phyloP scores from a whole-genome alignment of 179 eudicot genomes.

The Beta corolliflora region DNA sequence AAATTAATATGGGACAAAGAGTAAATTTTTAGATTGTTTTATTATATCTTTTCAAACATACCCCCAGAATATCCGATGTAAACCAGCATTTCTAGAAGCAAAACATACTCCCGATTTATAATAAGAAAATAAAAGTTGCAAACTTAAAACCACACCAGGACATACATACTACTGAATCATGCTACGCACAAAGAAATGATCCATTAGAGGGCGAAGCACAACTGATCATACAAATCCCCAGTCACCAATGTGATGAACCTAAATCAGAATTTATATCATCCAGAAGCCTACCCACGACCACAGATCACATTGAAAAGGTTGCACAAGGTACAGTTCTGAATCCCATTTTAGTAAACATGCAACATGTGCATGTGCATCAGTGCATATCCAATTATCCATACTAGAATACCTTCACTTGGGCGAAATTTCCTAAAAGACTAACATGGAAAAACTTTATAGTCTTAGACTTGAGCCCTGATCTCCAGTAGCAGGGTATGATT shows the following conservation, averaged over 20 bases:
- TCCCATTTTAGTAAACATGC: background rate
- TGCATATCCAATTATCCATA: background rate
- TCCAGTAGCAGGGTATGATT: constrained; percentile 83
- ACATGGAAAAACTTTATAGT: background rate
- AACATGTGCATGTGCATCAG: background rate
- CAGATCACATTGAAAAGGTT: constrained; percentile 4
- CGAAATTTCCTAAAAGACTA: constrained; percentile 20
- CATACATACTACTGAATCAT: too few species aligned
- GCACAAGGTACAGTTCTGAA: background rate
- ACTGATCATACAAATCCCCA: background rate
- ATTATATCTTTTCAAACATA: too few species aligned
- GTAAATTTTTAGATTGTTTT: too few species aligned
- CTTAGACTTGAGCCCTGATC: constrained; percentile 54
- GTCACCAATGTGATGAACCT: background rate
- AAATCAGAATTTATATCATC: background rate
- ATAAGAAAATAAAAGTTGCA: too few species aligned
- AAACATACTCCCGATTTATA: too few species aligned
- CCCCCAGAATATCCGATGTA: too few species aligned
- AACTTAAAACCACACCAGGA: too few species aligned
- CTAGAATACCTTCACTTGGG: background rate
- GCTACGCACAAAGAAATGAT: too few species aligned
- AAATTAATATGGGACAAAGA: too few species aligned
- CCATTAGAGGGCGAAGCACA: background rate
- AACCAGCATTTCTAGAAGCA: too few species aligned
- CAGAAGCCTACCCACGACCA: constrained; percentile 1